A percentile compares a stretch with the other conserved stretches of the same genome.
Evolutionary conservation across 495 filamentous ascomycete species (phyloP).

Genomic region (Podospora tetraspora): DNA sequence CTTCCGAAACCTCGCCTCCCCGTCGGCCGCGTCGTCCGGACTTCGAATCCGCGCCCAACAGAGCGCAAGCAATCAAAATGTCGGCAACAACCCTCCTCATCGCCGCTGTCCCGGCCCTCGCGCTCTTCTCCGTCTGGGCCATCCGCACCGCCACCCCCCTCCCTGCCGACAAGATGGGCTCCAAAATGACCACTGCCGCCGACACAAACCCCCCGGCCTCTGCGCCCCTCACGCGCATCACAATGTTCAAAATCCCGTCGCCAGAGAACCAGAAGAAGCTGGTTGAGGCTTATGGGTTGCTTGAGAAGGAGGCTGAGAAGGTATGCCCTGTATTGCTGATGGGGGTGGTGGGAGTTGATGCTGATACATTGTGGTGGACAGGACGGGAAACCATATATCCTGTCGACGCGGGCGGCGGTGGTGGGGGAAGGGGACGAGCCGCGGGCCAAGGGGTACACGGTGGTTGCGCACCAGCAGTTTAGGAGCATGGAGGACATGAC

Average conservation of each 20-base stretch:
- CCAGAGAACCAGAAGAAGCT: conserved; percentile 28
- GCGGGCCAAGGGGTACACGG: conserved; percentile 58
- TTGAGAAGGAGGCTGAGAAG: conserved; percentile 25
- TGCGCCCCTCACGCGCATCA: conserved; percentile 18
- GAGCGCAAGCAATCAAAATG: no score
- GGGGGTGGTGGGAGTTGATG: no score
- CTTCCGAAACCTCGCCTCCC: no score
- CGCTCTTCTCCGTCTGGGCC: neutral
- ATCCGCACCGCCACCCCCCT: no score
- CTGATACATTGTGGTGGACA: no score
- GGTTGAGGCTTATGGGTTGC: conserved; percentile 27
- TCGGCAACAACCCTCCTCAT: neutral
- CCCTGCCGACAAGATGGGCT: neutral
- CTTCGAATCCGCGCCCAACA: no score
- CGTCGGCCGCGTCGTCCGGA: no score
- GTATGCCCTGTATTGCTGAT: conserved; percentile 12
- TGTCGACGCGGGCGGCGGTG: conserved; percentile 30
- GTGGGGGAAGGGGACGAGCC: conserved; percentile 48
- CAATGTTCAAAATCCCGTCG: conserved; percentile 37
- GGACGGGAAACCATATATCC: conserved; percentile 65
- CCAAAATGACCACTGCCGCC: neutral
- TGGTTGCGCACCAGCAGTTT: conserved; percentile 56
- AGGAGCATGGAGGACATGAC: conserved; percentile 60
- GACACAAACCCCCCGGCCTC: neutral
- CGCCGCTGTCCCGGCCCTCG: neutral